Evolutionary conservation across 129 eudicot genomes (phyloP).

Genomic region (Kitagawia praeruptora): DNA sequence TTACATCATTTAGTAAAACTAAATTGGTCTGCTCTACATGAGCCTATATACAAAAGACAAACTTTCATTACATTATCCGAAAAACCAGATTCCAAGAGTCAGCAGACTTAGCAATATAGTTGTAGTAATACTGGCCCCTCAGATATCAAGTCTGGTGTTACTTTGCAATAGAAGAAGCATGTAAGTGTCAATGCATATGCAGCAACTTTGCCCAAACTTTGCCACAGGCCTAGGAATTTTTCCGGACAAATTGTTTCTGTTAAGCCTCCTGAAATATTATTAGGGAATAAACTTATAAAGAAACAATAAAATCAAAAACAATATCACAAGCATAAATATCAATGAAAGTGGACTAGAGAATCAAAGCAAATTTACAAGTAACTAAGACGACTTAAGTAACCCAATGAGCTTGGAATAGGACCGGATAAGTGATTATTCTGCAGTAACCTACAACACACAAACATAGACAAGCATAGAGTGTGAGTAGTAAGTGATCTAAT

Average conservation of each 20-base stretch:
- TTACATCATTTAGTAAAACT: too few relatives aligned
- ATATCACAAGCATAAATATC: neutral
- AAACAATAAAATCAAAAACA: neutral
- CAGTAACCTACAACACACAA: slow-evolving; percentile 40
- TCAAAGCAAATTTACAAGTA: slow-evolving; percentile 62
- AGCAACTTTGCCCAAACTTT: too few relatives aligned
- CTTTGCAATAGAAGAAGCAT: too few relatives aligned
- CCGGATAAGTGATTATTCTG: slow-evolving; percentile 84
- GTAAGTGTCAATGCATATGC: too few relatives aligned
- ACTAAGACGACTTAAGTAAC: slow-evolving; percentile 54
- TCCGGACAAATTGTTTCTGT: slow-evolving; percentile 75
- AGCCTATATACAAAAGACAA: too few relatives aligned
- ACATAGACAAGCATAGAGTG: neutral
- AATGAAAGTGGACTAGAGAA: neutral
- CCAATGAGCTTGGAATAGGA: slow-evolving; percentile 69
- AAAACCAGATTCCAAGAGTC: too few relatives aligned
- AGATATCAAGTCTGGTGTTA: too few relatives aligned
- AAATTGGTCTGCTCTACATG: too few relatives aligned
- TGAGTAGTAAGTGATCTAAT: too few relatives aligned
- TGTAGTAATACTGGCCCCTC: too few relatives aligned
- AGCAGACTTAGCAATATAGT: too few relatives aligned
- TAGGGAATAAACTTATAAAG: slow-evolving; percentile 11
- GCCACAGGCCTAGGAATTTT: slow-evolving; percentile 73
- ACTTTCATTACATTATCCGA: too few relatives aligned
- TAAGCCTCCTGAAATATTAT: slow-evolving; percentile 68